Base-by-base conservation (phyloP, 2,329 filamentous ascomycete genomes). In the Metarhizium humberi region DNA sequence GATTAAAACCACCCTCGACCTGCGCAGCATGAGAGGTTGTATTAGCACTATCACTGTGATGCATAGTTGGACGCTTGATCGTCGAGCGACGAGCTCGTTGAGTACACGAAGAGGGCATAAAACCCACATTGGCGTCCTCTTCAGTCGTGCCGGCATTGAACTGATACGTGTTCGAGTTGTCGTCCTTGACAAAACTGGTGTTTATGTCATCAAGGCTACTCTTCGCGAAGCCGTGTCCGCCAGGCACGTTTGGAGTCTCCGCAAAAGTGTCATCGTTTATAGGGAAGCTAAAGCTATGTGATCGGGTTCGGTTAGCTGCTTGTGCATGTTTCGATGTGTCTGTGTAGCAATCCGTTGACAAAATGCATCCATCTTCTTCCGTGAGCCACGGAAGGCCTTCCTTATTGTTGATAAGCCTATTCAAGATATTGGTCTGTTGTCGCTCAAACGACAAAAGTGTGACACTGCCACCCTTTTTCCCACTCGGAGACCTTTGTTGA, bases 121-220 rank as follows among this genome's bases (percentile, higher is more conserved):
- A 53, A 51, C 58, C 62, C 29, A 64, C 59, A 45, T 61, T 61
- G n/a, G 61, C 62, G 25, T 61, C 62, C 16, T 59, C 55, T 59
- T 70, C 62, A 62, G 64, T 64, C 38, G 69, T 70, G 5, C 79
- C 78, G 13, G 80, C 80, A 54, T 69, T 80, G 59, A 83, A 83
- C 55, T 77, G 71, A 75, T 74, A 80, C 20, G 69, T 66, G 38
- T 70, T 67, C 5, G 70, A 60, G 47, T 70, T 66, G 20, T 82
- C 76, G 14, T 77, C 75, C 4, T 78, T 71, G 20, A 75, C 76
- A 66, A 86, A 86, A 43, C 71, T 78, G 18, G 82, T 85, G 66
- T 82, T 81, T 60, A 86, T 85, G 52, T 78, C 81, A 55, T 86
- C 81, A 20, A 78, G 71, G 61, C 78, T 84, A 55, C 68, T 76